Base-by-base conservation (phyloP, 495 filamentous ascomycete species). In the Poronia punctata region DNA sequence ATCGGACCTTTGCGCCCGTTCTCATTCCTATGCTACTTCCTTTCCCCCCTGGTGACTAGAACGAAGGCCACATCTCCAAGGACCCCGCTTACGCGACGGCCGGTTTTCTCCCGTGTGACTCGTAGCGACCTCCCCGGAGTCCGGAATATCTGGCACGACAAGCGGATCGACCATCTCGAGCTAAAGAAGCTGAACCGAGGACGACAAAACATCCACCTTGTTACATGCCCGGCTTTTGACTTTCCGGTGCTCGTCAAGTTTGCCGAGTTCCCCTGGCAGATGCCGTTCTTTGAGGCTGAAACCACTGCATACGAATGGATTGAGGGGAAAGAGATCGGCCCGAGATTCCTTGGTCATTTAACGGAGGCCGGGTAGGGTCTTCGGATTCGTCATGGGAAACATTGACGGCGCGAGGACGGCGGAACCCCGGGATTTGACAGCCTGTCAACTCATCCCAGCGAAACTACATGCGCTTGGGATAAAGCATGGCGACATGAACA, bases 381-480 rank as follows among this genome's bases (percentile, higher is more conserved):
- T 74, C 45, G 67, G 68, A 4, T 71, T 75, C 38, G 26, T 72
- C 11, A 35, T 72, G 41, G 60, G 67, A 42, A 41, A 49, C 10
- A 55, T 73, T 1, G 20, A 40, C 7, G 41, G 50, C 36, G 49
- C 50, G 3, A 45, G 60, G 26, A 40, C 59, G 15, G 64, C 66
- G 5, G 48, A 42, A 6, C 31, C 49, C 6, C 28, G 50, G 16
- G 70, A 71, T 41, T 7, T 70, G 2, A 43, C 35, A 4, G 15
- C 31, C 4, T 72, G 68, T 32, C 32, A 46, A 34, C 19, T 43
- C 20, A 41, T 33, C 4, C 30, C 71, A 28, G 14, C 25, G 35
- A 54, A 52, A 41, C 31, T 71, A 32, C 67, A 72, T 52, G 4
- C 11, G 8, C 27, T 68, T 18, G 65, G 66, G 0, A 36, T 70